A percentile compares a stretch with the other conserved stretches of the same genome.
phyloP scores from a whole-genome alignment of 2,329 filamentous ascomycete genomes.

The Pseudocercospora ulei region DNA sequence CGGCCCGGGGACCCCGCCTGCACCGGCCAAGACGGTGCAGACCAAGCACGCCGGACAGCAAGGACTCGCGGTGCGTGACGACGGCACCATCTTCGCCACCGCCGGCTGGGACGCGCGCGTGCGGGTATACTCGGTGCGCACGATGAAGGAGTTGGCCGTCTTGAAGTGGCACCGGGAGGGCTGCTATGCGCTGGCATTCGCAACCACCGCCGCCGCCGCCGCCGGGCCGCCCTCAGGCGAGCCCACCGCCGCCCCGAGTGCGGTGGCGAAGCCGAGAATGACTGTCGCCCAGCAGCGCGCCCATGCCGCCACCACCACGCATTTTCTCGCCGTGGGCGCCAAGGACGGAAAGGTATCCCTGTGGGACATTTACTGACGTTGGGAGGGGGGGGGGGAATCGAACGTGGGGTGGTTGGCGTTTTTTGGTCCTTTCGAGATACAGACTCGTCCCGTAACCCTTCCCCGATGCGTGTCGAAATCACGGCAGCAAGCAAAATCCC shows the following conservation, averaged over 20 bases:
- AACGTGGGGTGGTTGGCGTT: too few species aligned
- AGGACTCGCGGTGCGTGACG: constrained; percentile 62
- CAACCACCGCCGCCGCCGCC: constrained; percentile 31
- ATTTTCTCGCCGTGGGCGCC: constrained; percentile 82
- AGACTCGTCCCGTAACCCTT: too few species aligned
- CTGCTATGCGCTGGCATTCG: constrained; percentile 73
- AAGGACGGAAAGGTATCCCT: constrained; percentile 94
- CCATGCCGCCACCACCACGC: constrained; percentile 55
- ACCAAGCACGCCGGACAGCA: constrained; percentile 91
- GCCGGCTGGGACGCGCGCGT: constrained; percentile 83
- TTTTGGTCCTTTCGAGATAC: too few species aligned
- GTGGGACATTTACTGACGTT: constrained; percentile 71
- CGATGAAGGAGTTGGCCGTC: constrained; percentile 77
- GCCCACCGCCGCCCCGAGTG: not conserved
- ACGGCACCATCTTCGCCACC: constrained; percentile 75
- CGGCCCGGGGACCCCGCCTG: not conserved
- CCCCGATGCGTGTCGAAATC: too few species aligned
- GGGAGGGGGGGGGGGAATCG: too few species aligned
- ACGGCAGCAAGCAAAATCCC: too few species aligned
- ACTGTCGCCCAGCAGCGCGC: constrained; percentile 35
- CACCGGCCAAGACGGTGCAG: constrained; percentile 41
- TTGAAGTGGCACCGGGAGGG: constrained; percentile 90
- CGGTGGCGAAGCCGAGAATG: constrained; percentile 12
- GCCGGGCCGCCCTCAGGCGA: not conserved
- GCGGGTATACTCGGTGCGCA: constrained; percentile 66